phyloP scores from a whole-genome alignment of 169 alveolate genomes.

The Plasmodium vinckei region DNA sequence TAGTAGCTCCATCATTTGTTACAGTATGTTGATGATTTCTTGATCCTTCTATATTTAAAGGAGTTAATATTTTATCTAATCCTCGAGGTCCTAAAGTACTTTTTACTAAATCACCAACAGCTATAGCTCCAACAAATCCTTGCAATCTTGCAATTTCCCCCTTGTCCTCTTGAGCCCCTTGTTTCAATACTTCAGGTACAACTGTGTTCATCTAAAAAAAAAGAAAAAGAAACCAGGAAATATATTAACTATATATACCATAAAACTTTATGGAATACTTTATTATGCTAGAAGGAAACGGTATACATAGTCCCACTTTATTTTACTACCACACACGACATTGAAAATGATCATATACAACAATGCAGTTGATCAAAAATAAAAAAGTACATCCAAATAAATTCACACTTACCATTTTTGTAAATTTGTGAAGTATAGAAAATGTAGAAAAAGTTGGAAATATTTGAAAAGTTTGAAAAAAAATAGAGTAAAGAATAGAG shows the following conservation, averaged over 20 bases:
- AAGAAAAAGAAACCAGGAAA: constrained; percentile 3
- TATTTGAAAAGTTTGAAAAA: no score
- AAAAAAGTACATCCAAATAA: no score
- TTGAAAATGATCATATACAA: no score
- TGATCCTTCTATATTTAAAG: constrained; percentile 92
- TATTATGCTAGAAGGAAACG: no score
- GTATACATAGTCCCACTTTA: no score
- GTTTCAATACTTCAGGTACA: constrained; percentile 94
- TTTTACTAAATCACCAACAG: constrained; percentile 99
- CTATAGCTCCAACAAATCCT: constrained; percentile 99
- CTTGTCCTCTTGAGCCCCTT: constrained; percentile 95
- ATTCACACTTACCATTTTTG: no score
- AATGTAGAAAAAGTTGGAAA: no score
- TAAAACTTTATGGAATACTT: no score
- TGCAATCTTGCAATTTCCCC: constrained; percentile 97
- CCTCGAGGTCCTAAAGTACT: constrained; percentile 99
- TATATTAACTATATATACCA: background rate
- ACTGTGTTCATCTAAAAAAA: constrained; percentile 83
- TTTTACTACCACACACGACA: no score
- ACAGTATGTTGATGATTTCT: constrained; percentile 93
- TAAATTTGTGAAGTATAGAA: no score
- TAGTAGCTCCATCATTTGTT: constrained; percentile 99
- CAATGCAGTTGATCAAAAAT: no score
- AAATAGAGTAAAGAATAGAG: no score
- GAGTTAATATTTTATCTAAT: constrained; percentile 97